Conservation (phyloP, 2,329 filamentous ascomycete species). For the Corinectria fuckeliana region DNA sequence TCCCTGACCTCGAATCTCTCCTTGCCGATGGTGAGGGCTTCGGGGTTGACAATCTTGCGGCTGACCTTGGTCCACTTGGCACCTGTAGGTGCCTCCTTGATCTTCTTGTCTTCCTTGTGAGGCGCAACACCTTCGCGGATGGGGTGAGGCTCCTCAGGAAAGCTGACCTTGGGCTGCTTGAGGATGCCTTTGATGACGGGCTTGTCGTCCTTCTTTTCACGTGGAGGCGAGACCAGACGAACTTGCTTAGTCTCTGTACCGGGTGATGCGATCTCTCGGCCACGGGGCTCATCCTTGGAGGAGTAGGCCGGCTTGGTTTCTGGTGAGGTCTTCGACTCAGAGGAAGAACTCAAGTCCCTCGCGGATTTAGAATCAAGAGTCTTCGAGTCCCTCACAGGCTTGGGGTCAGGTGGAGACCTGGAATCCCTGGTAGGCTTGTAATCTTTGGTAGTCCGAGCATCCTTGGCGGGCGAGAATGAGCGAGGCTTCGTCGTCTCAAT, state of each 20-base stretch:
- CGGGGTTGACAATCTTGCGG: constrained; percentile 85
- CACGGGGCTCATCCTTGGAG: constrained; percentile 45
- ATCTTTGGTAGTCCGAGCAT: background rate
- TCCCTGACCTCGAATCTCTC: constrained; percentile 92
- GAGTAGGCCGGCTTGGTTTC: constrained; percentile 26
- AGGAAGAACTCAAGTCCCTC: constrained; percentile 13
- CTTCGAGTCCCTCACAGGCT: constrained; percentile 11
- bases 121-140: constrained; percentile 90
- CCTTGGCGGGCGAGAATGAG: constrained; percentile 30
- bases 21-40: constrained; percentile 83
- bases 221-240: constrained; percentile 77
- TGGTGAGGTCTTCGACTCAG: constrained; percentile 23
- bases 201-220: constrained; percentile 68
- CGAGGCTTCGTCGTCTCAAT: constrained; percentile 36
- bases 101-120: constrained; percentile 82
- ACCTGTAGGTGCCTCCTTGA: constrained; percentile 74
- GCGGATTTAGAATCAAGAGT: constrained; percentile 8
- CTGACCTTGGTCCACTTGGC: constrained; percentile 95
- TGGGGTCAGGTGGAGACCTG: constrained; percentile 2
- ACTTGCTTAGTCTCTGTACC: constrained; percentile 55
- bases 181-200: constrained; percentile 85
- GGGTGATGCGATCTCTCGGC: constrained; percentile 48
- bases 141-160: constrained; percentile 85
- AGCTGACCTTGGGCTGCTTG: constrained; percentile 80
- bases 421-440: constrained; percentile 18